These are phyloP conservation scores for Melaleuca quinquenervia DNA, from an alignment of 345 rosid species.

Conservation along the genomic window DNA sequence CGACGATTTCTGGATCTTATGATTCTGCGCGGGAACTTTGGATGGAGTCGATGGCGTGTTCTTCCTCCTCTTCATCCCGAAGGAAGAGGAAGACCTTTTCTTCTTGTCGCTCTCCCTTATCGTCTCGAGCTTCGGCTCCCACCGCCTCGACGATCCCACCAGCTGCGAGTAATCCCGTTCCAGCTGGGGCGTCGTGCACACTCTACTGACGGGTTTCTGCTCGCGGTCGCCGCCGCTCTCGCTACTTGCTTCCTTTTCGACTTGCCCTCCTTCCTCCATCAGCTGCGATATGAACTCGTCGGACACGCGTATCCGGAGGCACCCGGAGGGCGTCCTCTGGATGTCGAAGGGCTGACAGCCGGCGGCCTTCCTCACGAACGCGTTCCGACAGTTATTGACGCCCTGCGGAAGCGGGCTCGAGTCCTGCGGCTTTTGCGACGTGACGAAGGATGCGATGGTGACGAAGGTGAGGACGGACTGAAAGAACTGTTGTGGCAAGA, in stretches of 20 bases:
- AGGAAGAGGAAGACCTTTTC: constrained; percentile 14
- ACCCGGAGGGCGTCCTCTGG: constrained; percentile 44
- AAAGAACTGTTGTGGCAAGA: constrained; percentile 67
- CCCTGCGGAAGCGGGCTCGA: not conserved
- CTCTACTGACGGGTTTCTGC: not conserved
- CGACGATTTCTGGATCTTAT: not conserved
- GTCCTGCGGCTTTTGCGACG: not conserved
- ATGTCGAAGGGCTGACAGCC: constrained; percentile 39
- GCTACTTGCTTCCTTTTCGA: not conserved
- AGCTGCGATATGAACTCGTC: constrained; percentile 66
- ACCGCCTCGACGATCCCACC: constrained; percentile 45
- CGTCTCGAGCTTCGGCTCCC: constrained; percentile 87
- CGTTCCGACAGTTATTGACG: not conserved
- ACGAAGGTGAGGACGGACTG: constrained; percentile 55
- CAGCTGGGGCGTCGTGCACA: constrained; percentile 62
- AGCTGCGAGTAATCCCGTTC: constrained; percentile 53
- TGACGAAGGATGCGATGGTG: constrained; percentile 44
- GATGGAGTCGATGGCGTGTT: constrained; percentile 5
- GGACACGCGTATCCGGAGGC: constrained; percentile 52
- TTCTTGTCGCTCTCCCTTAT: constrained; percentile 41
- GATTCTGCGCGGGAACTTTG: not conserved
- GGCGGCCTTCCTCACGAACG: not conserved
- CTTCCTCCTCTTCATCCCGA: constrained; percentile 42
- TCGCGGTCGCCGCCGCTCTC: not conserved
- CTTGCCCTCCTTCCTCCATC: constrained; percentile 27